A percentile compares a stretch with the other conserved stretches of the same genome.
phyloP scores from a whole-genome alignment of 305 asterid species.

The Fraxinus xanthoxyloides region DNA sequence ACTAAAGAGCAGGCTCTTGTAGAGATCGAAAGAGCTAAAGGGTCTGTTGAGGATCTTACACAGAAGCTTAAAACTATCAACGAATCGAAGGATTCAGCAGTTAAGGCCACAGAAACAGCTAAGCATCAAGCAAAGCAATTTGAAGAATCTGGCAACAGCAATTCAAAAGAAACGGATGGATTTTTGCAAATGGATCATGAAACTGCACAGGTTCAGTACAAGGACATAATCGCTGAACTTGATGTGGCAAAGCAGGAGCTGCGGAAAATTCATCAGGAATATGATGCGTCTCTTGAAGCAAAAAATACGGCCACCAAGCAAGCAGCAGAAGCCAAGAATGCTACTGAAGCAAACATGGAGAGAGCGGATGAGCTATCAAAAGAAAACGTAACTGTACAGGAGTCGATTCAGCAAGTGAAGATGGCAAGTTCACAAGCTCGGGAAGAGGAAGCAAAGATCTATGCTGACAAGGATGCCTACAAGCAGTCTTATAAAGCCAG shows the following conservation, averaged over 20 bases:
- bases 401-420: slow-evolving; percentile 58
- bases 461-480: slow-evolving; percentile 54
- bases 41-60: slow-evolving; percentile 52
- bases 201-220: slow-evolving; percentile 40
- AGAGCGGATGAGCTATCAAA: slow-evolving; percentile 61
- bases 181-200: slow-evolving; percentile 45
- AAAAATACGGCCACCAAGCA: slow-evolving; percentile 52
- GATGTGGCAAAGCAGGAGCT: slow-evolving; percentile 68
- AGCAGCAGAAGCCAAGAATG: slow-evolving; percentile 58
- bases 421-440: slow-evolving; percentile 42
- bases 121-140: slow-evolving; percentile 50
- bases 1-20: slow-evolving; percentile 62
- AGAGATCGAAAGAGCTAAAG: slow-evolving; percentile 73
- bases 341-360: slow-evolving; percentile 42
- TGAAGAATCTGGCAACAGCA: slow-evolving; percentile 36
- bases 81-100: slow-evolving; percentile 57
- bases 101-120: slow-evolving; percentile 54
- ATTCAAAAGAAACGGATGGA: slow-evolving; percentile 30
- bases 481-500: slow-evolving; percentile 51
- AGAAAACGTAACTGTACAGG: slow-evolving; percentile 53
- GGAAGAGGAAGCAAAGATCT: slow-evolving; percentile 52
- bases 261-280: slow-evolving; percentile 50
- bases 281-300: slow-evolving; percentile 46
- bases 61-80: slow-evolving; percentile 46
- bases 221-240: slow-evolving; percentile 59